Conservation (phyloP, 2,329 filamentous ascomycete genomes). For the Cladobotryum protrusum region DNA sequence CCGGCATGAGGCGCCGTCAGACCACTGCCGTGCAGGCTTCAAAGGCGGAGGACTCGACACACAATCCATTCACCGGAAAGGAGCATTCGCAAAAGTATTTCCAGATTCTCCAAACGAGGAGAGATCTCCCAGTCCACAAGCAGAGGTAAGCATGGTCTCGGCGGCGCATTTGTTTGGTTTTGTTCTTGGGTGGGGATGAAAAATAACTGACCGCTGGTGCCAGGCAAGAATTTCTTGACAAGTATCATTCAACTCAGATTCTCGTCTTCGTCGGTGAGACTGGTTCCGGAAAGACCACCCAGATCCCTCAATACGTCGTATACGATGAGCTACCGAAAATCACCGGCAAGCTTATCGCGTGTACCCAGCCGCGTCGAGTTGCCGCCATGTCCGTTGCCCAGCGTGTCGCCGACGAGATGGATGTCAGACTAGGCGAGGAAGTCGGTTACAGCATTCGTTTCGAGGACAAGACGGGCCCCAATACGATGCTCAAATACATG, state of each 20-base stretch:
- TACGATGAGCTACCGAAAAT: conserved; percentile 91
- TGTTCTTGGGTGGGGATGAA: not conserved
- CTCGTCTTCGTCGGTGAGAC: conserved; percentile 98
- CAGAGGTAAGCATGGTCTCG: conserved; percentile 60
- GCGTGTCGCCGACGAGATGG: conserved; percentile 95
- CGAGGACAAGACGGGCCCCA: conserved; percentile 84
- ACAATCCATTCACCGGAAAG: conserved; percentile 78
- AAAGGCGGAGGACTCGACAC: conserved; percentile 69
- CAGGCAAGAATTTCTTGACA: conserved; percentile 83
- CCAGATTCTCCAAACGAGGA: conserved; percentile 74
- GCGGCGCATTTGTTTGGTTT: not conserved
- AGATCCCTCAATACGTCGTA: conserved; percentile 97
- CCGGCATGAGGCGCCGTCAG: conserved; percentile 66
- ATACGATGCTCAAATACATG: conserved; percentile 98
- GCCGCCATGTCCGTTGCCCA: conserved; percentile 98
- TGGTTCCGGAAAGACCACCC: conserved; percentile 97
- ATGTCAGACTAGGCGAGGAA: conserved; percentile 85
- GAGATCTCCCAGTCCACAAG: conserved; percentile 84
- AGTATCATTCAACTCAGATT: conserved; percentile 92
- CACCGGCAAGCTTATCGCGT: conserved; percentile 84
- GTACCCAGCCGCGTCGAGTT: conserved; percentile 95
- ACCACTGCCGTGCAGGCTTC: conserved; percentile 73
- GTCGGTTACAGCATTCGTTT: conserved; percentile 99
- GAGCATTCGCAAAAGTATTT: conserved; percentile 81
- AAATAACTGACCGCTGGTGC: not conserved